Percentiles rank a stretch among this genome's conserved stretches.
phyloP scores from a whole-genome alignment of 805 yeast genomes.

The Zygosaccharomyces kombuchaensis region DNA sequence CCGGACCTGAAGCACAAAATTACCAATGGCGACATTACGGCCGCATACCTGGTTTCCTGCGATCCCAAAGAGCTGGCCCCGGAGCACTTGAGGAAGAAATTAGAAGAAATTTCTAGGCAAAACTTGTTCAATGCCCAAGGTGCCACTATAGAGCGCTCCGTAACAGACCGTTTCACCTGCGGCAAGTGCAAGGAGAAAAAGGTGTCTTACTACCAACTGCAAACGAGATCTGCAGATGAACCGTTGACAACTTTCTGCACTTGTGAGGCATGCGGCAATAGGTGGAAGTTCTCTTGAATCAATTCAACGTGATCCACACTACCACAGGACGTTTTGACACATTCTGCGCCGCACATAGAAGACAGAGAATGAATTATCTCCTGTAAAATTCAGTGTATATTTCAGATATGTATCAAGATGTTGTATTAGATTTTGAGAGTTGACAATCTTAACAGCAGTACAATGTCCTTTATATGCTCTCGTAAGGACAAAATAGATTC shows the following conservation, averaged over 20 bases:
- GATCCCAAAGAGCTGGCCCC: slow-evolving; percentile 95
- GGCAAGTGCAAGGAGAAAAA: slow-evolving; percentile 97
- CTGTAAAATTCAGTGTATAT: neutral
- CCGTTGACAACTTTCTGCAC: slow-evolving; percentile 98
- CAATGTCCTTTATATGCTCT: neutral
- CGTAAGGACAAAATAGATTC: neutral
- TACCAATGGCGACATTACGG: slow-evolving; percentile 58
- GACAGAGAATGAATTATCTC: neutral
- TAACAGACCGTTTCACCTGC: slow-evolving; percentile 93
- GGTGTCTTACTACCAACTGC: slow-evolving; percentile 96
- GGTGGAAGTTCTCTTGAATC: slow-evolving; percentile 88
- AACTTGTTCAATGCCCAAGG: slow-evolving; percentile 96
- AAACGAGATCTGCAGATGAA: slow-evolving; percentile 98
- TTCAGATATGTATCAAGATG: neutral
- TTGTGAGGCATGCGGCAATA: slow-evolving; percentile 94
- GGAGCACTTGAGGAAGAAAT: slow-evolving; percentile 77
- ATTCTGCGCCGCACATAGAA: neutral
- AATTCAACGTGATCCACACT: neutral
- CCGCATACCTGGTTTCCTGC: slow-evolving; percentile 70
- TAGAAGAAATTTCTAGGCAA: slow-evolving; percentile 79
- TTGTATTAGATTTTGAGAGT: slow-evolving; percentile 2
- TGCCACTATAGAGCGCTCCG: slow-evolving; percentile 92
- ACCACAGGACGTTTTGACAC: slow-evolving; percentile 3
- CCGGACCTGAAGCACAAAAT: slow-evolving; percentile 75
- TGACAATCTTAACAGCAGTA: neutral